Evolutionary conservation across 306 rosid species (phyloP).

Genomic region (Lathyrus sativus): DNA sequence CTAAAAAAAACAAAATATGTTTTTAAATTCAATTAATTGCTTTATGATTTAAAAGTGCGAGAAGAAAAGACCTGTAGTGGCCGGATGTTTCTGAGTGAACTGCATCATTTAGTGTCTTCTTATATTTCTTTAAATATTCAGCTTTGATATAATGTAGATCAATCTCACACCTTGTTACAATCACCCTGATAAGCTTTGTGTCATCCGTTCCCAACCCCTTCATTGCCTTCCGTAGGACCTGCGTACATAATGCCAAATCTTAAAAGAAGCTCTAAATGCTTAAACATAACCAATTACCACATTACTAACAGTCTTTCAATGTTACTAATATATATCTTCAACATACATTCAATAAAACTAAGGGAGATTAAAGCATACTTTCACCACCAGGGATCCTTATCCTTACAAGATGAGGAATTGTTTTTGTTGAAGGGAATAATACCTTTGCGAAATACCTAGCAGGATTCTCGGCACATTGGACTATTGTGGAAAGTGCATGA

Average conservation of each 20-base stretch:
- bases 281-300: conserved; percentile 20
- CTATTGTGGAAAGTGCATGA: conserved; percentile 62
- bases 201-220: conserved; percentile 82
- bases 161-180: conserved; percentile 70
- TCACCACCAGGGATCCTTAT: conserved; percentile 12
- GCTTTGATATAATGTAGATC: conserved; percentile 75
- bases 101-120: conserved; percentile 64
- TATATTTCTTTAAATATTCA: conserved; percentile 62
- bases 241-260: conserved; percentile 32
- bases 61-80: conserved; percentile 68
- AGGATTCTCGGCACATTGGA: conserved; percentile 67
- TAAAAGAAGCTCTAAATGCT: conserved; percentile 9
- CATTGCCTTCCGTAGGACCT: conserved; percentile 74
- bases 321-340: conserved; percentile 3
- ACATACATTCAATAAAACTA: neutral
- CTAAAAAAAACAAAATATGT: too few species aligned
- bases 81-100: conserved; percentile 85
- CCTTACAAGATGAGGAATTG: conserved; percentile 4
- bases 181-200: conserved; percentile 53
- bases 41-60: conserved; percentile 61
- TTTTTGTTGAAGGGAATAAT: conserved; percentile 42
- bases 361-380: conserved; percentile 1
- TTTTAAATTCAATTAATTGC: too few species aligned
- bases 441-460: conserved; percentile 79
- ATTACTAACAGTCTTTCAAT: neutral